Conservation (phyloP, 2,329 filamentous ascomycete species). For the Chrysoporthe austroafricana region DNA sequence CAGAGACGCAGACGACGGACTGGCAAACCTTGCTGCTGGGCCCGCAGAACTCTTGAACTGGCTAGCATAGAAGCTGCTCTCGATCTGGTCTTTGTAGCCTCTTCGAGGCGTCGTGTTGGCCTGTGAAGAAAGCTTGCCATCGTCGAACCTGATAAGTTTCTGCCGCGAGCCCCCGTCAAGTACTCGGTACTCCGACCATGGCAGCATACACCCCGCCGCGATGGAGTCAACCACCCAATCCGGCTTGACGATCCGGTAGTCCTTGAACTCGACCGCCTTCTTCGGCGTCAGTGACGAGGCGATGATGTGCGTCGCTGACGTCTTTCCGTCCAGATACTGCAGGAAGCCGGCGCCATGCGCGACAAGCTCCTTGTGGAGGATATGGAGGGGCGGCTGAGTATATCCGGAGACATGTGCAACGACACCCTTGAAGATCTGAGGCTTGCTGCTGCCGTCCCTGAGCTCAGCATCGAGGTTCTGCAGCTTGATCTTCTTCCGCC, state of each 20-base stretch:
- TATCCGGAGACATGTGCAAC: conserved; percentile 95
- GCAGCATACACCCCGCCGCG: conserved; percentile 75
- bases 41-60: conserved; percentile 59
- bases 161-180: conserved; percentile 84
- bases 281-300: conserved; percentile 89
- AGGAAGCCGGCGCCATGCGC: conserved; percentile 92
- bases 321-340: conserved; percentile 94
- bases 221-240: conserved; percentile 94
- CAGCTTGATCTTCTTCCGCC: conserved; percentile 94
- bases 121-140: conserved; percentile 69
- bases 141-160: conserved; percentile 68
- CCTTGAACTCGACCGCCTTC: conserved; percentile 85
- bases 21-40: conserved; percentile 33
- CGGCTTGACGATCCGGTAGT: conserved; percentile 91
- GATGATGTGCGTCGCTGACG: conserved; percentile 93
- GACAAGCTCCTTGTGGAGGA: conserved; percentile 83
- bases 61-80: conserved; percentile 79
- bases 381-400: conserved; percentile 84
- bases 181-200: conserved; percentile 85
- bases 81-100: conserved; percentile 81
- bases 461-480: conserved; percentile 90
- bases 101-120: conserved; percentile 58
- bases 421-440: conserved; percentile 86
- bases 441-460: conserved; percentile 72
- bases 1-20: conserved; percentile 28